Evolutionary conservation across 257 asterid genomes (phyloP).

Genomic region (Catharanthus roseus): DNA sequence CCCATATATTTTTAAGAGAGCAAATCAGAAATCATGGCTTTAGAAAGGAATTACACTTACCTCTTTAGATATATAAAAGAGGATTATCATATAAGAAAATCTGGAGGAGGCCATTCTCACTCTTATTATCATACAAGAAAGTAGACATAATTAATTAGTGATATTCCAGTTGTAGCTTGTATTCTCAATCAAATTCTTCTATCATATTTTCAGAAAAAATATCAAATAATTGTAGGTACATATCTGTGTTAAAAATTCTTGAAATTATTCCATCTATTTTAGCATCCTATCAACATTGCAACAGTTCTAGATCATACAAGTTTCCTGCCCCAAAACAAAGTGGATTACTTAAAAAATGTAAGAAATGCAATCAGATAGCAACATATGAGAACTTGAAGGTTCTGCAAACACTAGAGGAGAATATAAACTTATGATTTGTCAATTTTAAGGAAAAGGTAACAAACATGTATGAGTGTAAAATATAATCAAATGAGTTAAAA

Average conservation of each 20-base stretch:
- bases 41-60: no score
- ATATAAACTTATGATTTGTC: neutral
- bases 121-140: neutral
- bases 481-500: slow-evolving; percentile 16
- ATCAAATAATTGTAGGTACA: neutral
- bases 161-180: neutral
- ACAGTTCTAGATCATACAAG: neutral
- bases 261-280: neutral
- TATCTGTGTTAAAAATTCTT: neutral
- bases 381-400: neutral
- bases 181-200: neutral
- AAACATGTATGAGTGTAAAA: slow-evolving; percentile 5
- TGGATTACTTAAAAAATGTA: neutral
- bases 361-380: neutral
- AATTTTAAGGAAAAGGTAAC: neutral
- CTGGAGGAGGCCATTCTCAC: neutral
- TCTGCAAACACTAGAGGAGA: neutral
- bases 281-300: neutral
- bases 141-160: neutral
- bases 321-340: neutral
- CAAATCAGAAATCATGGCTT: neutral
- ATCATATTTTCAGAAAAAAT: neutral
- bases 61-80: no score
- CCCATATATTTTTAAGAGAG: neutral
- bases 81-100: no score